Conservation (phyloP, 768 basidiomycete species). For the Suillus spraguei region DNA sequence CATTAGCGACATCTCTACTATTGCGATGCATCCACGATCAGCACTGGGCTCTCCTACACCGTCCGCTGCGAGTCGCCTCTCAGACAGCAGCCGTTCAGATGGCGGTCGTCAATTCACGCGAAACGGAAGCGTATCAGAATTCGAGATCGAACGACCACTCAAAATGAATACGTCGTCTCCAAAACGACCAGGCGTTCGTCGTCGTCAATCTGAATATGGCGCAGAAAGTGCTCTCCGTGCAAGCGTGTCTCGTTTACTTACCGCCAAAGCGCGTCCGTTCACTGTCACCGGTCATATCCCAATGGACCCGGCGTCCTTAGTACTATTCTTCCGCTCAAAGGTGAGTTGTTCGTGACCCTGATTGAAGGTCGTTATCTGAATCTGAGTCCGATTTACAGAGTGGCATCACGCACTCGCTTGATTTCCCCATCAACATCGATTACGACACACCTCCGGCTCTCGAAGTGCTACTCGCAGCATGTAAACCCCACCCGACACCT, state of each 20-base stretch:
- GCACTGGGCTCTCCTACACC: slow-evolving; percentile 34
- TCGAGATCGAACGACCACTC: slow-evolving; percentile 64
- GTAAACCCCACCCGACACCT: slow-evolving; percentile 62
- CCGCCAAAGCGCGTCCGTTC: slow-evolving; percentile 63
- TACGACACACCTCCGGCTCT: slow-evolving; percentile 76
- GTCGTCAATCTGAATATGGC: slow-evolving; percentile 46
- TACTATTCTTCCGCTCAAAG: slow-evolving; percentile 81
- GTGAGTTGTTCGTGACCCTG: slow-evolving; percentile 38
- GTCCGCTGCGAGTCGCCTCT: slow-evolving; percentile 40
- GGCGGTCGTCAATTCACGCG: slow-evolving; percentile 37
- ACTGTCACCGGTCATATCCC: slow-evolving; percentile 70
- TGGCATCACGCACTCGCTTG: slow-evolving; percentile 77
- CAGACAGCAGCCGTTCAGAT: slow-evolving; percentile 40
- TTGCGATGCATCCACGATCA: slow-evolving; percentile 32
- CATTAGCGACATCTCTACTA: slow-evolving; percentile 13
- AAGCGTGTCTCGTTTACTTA: slow-evolving; percentile 56
- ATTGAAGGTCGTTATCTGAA: slow-evolving; percentile 4
- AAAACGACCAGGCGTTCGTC: slow-evolving; percentile 34
- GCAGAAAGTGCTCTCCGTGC: slow-evolving; percentile 57
- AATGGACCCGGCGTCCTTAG: slow-evolving; percentile 65
- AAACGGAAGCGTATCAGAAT: slow-evolving; percentile 51
- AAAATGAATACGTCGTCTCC: slow-evolving; percentile 34
- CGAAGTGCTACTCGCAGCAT: slow-evolving; percentile 76
- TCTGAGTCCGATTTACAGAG: slow-evolving; percentile 45
- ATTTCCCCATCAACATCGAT: slow-evolving; percentile 80